Base-by-base conservation (phyloP, 129 eudicot species). In the Saposhnikovia divaricata region DNA sequence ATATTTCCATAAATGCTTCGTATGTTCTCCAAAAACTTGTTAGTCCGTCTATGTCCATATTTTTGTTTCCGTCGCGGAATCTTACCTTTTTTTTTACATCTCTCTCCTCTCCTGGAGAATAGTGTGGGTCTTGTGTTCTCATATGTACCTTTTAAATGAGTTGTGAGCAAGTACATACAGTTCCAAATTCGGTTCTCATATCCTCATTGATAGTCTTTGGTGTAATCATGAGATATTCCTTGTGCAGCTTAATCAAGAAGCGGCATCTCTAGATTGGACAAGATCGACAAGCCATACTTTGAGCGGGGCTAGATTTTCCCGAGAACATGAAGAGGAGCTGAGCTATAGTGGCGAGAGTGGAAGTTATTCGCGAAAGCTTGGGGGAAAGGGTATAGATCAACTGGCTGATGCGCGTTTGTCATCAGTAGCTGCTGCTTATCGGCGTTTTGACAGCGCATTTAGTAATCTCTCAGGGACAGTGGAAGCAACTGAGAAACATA, bases 401-500 rank as follows among this genome's bases (percentile, higher is more conserved):
- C 59, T 87, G 81, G 87, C 87, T 53, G 82, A 79, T 84, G 97
- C 97, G 55, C 96, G 97, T 77, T 88, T 84, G 37, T 81, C 93
- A 74, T 89, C 98, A 37, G 97, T 90, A 34, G 88, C 89, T 84
- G 98, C 98, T 72, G 98, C 98, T 80, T 91, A 88, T 85, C 82
- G 80, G 9, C 98, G 98, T 74, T 79, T 91, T 51, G 89, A 89
- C 42, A 81, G 81, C 12, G 72, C 88, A 77, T 76, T 92, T n/a
- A 79, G n/a, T 27, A 73, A 87, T 75, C 69, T 61, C 27, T 72
- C 82, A 28, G 78, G 65, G 57, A 74, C 85, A 31, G 50, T 87
- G 5, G 86, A 82, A 76, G 75, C 82, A 61, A 65, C 42, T 78
- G 38, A 84, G 53, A 83, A 82, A 78, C 85, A 83, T 18, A 83